Evolutionary conservation across 2,329 filamentous ascomycete genomes (phyloP).

Genomic region (Cryphonectria parasitica): DNA sequence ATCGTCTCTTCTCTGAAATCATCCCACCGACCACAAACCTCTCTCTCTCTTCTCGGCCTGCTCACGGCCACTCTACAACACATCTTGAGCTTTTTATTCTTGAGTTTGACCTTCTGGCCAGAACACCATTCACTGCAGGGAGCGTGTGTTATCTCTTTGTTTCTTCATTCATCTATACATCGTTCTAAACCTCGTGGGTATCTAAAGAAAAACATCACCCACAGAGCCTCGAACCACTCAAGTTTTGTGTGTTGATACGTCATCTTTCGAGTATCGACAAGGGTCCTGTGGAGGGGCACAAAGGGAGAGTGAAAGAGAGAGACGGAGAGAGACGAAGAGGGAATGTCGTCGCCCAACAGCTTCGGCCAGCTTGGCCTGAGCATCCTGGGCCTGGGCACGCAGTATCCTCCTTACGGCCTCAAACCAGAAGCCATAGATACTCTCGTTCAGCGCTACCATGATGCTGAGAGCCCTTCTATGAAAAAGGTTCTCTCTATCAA

Average conservation of each 20-base stretch:
- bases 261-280: not conserved
- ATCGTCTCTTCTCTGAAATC: not conserved
- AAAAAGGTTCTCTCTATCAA: conserved; percentile 67
- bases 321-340: not conserved
- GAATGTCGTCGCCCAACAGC: conserved; percentile 47
- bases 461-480: conserved; percentile 61
- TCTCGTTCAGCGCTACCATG: conserved; percentile 59
- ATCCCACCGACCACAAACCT: not conserved
- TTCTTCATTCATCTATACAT: not conserved
- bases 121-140: not conserved
- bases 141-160: not conserved
- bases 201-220: not conserved
- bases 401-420: conserved; percentile 63
- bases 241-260: not conserved
- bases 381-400: conserved; percentile 60
- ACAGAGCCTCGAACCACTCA: not conserved
- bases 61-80: not conserved
- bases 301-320: not conserved
- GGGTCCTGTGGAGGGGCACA: not conserved
- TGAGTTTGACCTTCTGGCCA: not conserved
- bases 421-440: conserved; percentile 54
- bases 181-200: not conserved
- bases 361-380: conserved; percentile 61
- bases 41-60: not conserved
- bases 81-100: not conserved